Evolutionary conservation across 2,329 filamentous ascomycete species (phyloP).

Genomic region (Fusarium poae): DNA sequence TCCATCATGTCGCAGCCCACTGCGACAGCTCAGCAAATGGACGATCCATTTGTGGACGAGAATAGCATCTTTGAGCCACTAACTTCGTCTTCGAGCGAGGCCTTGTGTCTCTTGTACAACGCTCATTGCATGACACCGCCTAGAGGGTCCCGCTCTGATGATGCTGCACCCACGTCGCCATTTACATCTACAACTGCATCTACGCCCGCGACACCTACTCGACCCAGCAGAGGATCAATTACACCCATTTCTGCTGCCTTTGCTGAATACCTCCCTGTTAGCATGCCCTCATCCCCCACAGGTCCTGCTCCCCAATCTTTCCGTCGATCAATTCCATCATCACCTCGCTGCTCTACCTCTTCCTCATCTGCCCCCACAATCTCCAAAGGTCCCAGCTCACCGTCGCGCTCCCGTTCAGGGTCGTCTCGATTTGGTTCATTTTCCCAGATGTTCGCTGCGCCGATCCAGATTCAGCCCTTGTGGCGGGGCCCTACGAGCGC

Average conservation of each 20-base stretch:
- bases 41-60: conserved; percentile 46
- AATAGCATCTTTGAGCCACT: conserved; percentile 45
- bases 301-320: conserved; percentile 21
- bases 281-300: conserved; percentile 36
- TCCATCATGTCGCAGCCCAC: conserved; percentile 34
- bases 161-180: conserved; percentile 5
- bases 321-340: conserved; percentile 36
- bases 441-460: conserved; percentile 47
- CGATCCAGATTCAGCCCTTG: conserved; percentile 45
- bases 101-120: conserved; percentile 45
- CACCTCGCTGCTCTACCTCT: conserved; percentile 45
- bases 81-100: conserved; percentile 39
- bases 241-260: conserved; percentile 32
- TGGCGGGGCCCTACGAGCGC: conserved; percentile 41
- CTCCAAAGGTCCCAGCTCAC: conserved; percentile 49
- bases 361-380: conserved; percentile 45
- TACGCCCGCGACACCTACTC: conserved; percentile 40
- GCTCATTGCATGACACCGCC: conserved; percentile 42
- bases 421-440: conserved; percentile 39
- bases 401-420: conserved; percentile 46
- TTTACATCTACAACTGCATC: conserved; percentile 14
- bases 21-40: conserved; percentile 28
- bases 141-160: conserved; percentile 32
- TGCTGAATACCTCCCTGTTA: conserved; percentile 22
- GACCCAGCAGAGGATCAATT: conserved; percentile 29